These are phyloP conservation scores for Plasmodium fragile DNA, from an alignment of 169 alveolate genomes.

Conservation along the genomic window DNA sequence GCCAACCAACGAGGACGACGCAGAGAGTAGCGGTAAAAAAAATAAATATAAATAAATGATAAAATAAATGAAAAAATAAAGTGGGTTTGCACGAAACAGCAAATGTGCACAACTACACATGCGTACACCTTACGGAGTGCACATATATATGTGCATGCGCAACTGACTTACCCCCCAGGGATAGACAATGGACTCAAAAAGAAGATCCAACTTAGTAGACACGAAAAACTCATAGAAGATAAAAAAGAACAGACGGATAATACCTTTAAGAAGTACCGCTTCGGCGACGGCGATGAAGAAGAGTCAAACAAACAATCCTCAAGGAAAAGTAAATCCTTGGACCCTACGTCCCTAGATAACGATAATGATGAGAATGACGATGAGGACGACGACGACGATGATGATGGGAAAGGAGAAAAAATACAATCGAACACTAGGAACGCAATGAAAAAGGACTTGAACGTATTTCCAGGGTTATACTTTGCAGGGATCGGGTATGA, in stretches of 20 bases:
- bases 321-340: not conserved
- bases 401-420: not conserved
- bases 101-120: not conserved
- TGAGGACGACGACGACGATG: not conserved
- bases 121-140: not conserved
- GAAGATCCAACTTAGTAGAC: not conserved
- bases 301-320: not conserved
- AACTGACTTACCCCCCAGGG: not conserved
- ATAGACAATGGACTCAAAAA: slow-evolving; percentile 8
- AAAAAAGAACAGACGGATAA: slow-evolving; percentile 16
- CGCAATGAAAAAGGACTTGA: not conserved
- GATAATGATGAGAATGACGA: not conserved
- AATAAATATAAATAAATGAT: not conserved
- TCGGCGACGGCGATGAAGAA: slow-evolving; percentile 3
- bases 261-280: slow-evolving; percentile 22
- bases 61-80: too few relatives aligned
- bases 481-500: slow-evolving; percentile 83
- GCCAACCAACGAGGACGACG: not conserved
- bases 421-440: not conserved
- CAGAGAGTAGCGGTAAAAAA: not conserved
- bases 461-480: slow-evolving; percentile 67
- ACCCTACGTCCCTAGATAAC: not conserved
- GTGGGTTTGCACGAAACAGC: not conserved
- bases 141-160: not conserved
- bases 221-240: slow-evolving; percentile 32